Evolutionary conservation across 495 filamentous ascomycete genomes (phyloP).

Genomic region (Xylaria acuta): DNA sequence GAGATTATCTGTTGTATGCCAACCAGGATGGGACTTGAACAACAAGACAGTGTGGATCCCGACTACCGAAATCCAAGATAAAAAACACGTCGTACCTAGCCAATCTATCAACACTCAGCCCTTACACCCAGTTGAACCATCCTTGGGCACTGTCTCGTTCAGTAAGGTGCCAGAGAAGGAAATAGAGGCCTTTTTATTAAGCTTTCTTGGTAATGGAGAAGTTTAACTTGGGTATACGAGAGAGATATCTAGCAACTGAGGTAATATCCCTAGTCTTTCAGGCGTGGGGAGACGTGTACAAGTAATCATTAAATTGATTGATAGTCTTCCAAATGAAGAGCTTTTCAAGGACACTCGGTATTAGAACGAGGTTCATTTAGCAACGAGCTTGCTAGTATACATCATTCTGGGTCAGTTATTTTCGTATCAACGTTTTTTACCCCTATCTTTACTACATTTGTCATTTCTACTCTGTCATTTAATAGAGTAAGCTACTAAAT

Average conservation of each 20-base stretch:
- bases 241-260: neutral
- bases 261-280: neutral
- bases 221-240: neutral
- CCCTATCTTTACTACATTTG: neutral
- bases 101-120: too few species aligned
- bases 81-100: neutral
- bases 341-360: neutral
- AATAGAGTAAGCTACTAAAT: neutral
- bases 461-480: neutral
- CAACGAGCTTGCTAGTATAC: neutral
- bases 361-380: neutral
- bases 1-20: neutral
- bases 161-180: conserved; percentile 6
- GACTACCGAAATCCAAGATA: too few species aligned
- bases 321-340: neutral
- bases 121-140: neutral
- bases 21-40: neutral
- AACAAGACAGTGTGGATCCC: neutral
- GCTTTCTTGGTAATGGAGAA: neutral
- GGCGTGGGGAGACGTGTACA: neutral
- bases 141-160: neutral
- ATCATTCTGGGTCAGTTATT: neutral
- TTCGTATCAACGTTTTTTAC: neutral
- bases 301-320: neutral
- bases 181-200: neutral